Percentiles rank a stretch among this genome's conserved stretches.
phyloP scores from a whole-genome alignment of 345 rosid species.

The Rhodomyrtus tomentosa region DNA sequence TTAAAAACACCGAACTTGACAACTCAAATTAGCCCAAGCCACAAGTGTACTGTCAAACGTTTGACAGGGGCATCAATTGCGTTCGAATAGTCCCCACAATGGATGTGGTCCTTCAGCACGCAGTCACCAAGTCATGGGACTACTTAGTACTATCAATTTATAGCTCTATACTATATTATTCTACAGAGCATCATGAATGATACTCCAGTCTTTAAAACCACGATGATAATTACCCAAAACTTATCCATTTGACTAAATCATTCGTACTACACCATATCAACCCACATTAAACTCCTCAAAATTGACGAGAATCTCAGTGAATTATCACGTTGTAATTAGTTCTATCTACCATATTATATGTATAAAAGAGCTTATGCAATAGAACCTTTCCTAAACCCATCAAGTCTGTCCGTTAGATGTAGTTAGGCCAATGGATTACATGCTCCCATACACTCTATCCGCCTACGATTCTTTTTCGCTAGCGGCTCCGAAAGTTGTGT shows the following conservation, averaged over 20 bases:
- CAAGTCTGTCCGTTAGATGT: not conserved
- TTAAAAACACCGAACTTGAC: not conserved
- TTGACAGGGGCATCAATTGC: not conserved
- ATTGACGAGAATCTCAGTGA: not conserved
- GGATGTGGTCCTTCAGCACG: not conserved
- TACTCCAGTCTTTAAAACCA: not conserved
- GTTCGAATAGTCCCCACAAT: not conserved
- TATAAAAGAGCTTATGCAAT: not conserved
- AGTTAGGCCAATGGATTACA: not conserved
- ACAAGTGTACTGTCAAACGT: not conserved
- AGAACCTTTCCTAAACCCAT: not conserved
- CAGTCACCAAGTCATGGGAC: not conserved
- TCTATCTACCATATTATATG: not conserved
- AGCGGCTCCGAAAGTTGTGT: not conserved
- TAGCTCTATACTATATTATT: not conserved
- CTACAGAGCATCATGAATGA: not conserved
- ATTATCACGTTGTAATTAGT: not conserved
- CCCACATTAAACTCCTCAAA: not conserved
- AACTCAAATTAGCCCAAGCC: not conserved
- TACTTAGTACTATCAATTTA: not conserved
- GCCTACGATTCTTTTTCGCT: not conserved
- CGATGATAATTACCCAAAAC: not conserved
- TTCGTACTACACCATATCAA: not conserved
- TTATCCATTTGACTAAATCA: not conserved
- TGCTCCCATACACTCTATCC: not conserved